Conservation (phyloP, 2,329 filamentous ascomycete species). For the Penicillium crustosum region DNA sequence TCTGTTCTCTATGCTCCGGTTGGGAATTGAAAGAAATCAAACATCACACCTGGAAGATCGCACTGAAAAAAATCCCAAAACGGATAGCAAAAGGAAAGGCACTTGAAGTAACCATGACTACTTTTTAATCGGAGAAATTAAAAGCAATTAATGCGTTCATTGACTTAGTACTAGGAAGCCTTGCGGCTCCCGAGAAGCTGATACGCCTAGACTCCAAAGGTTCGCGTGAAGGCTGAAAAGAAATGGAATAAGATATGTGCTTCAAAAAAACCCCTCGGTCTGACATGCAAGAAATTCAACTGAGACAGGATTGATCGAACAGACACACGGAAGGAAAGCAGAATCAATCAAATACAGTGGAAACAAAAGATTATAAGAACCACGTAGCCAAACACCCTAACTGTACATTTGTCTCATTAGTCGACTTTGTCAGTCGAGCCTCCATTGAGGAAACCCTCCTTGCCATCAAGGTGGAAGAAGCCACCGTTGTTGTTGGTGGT, state of each 20-base stretch:
- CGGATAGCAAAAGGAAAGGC: not conserved
- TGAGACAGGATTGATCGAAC: slow-evolving; percentile 6
- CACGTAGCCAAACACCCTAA: slow-evolving; percentile 29
- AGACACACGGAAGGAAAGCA: slow-evolving; percentile 16
- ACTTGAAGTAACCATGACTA: not conserved
- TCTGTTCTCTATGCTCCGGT: not conserved
- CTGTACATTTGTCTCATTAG: slow-evolving; percentile 39
- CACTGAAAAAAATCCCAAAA: not conserved
- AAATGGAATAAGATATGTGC: slow-evolving; percentile 22
- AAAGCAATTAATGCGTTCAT: not conserved
- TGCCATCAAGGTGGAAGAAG: slow-evolving; percentile 51
- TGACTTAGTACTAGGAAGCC: not conserved
- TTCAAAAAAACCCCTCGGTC: slow-evolving; percentile 18
- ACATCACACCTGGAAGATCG: too few species aligned
- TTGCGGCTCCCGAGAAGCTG: not conserved
- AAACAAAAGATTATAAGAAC: slow-evolving; percentile 26
- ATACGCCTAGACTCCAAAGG: slow-evolving; percentile 1
- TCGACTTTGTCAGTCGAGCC: slow-evolving; percentile 49
- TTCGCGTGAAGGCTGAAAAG: slow-evolving; percentile 3
- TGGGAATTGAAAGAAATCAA: too few species aligned
- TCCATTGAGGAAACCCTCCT: slow-evolving; percentile 48
- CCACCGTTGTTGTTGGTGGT: slow-evolving; percentile 34
- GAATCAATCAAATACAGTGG: slow-evolving; percentile 25
- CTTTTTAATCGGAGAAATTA: not conserved
- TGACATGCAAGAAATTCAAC: slow-evolving; percentile 23